These are phyloP conservation scores for Epichloe sp. DNA, from an alignment of 2,329 filamentous ascomycete species.

Conservation along the genomic window DNA sequence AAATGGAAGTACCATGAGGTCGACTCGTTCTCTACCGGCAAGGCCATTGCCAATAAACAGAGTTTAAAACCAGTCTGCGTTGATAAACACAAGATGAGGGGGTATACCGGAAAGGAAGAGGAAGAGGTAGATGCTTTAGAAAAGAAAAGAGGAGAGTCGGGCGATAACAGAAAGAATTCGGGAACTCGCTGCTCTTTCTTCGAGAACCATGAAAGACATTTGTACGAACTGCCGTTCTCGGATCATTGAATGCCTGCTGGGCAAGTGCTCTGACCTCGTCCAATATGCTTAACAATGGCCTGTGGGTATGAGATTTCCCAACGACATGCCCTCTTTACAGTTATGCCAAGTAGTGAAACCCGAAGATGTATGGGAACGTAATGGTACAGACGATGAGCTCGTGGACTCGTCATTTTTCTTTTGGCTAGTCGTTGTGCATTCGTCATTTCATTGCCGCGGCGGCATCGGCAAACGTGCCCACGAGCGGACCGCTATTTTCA, in stretches of 20 bases:
- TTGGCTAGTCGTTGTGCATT: not conserved
- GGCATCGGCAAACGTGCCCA: slow-evolving; percentile 49
- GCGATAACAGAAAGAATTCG: not conserved
- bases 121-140: not conserved
- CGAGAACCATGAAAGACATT: not conserved
- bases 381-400: not conserved
- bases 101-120: not conserved
- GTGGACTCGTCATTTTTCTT: not conserved
- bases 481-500: slow-evolving; percentile 29
- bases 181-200: not conserved
- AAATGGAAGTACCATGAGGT: not conserved
- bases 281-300: not conserved
- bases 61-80: not conserved
- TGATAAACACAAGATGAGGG: not conserved
- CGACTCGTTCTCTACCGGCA: not conserved
- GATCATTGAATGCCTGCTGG: not conserved
- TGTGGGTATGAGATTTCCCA: too few species aligned
- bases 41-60: not conserved
- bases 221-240: not conserved
- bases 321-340: too few species aligned
- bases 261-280: not conserved
- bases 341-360: too few species aligned
- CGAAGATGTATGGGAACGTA: not conserved
- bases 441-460: slow-evolving; percentile 35
- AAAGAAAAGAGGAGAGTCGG: not conserved